Base-by-base conservation (phyloP, 2,329 filamentous ascomycete species). In the Cordyceps pruinosa region DNA sequence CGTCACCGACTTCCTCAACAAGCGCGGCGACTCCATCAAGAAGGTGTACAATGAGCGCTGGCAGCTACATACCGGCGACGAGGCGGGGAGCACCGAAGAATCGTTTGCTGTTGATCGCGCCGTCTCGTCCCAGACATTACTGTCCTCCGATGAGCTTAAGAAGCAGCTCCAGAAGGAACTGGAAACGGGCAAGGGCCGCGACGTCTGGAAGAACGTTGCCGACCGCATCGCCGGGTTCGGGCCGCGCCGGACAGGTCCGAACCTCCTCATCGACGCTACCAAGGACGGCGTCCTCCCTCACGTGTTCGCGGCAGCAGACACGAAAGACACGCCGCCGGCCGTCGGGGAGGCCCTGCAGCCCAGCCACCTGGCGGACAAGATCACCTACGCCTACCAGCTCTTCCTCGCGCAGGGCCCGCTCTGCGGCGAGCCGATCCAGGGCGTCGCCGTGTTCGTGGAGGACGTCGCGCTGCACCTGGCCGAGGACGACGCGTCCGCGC, bases 381-480 rank as follows among this genome's bases (percentile, higher is more conserved):
- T 97, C 61, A 79, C 84, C 9, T 92, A 99, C 69, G 92, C 90
- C 48, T 99, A 99, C 79, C 94, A 99, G 70, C 86, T 97, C 17
- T 88, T 90, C 39, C 95, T 87, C 1, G 83, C 85, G 23, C 90
- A 96, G 72, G 94, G 94, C 0, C 92, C 94, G 0, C 81, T 97
- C 51, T 97, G 94, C 72, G 83, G 90, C 65, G 94, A 99, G 69
- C 93, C 94, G 0, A 85, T 97, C 48, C 93, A 97, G 74, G 94
- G 94, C 50, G 82, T 97, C 25, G 94, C 92, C 41, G 89, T 97
- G 48, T 88, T 96, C 70, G 77, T 99, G 49, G 92, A 99, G 71
- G 86, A 90, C 47, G 77, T 97, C 30, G 74, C 77, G 4, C 76
- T 95, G 34, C 75, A 78, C 56, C 76, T 83, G 5, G 73, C 77